Evolutionary conservation across 2,329 filamentous ascomycete species (phyloP), one percentile per base, ranked within the genome.

Genomic region (Aspergillus aculeatinus): DNA sequence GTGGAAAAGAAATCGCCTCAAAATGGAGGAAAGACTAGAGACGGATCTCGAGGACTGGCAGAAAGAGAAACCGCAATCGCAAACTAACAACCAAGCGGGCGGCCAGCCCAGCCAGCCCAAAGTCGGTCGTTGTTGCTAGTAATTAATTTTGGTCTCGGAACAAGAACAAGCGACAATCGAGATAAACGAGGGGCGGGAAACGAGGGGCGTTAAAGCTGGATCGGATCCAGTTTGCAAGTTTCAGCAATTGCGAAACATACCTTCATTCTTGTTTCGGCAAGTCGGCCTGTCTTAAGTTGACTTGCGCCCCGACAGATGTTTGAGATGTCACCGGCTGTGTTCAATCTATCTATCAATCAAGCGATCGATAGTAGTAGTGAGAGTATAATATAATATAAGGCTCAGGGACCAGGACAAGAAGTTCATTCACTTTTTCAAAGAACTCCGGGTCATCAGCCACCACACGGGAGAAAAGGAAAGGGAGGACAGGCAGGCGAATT

Each of bases 161-260:
- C 57, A 58, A 59, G 58, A 60, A 60, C 61, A 60, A 61, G 60
- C 63, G 64, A 65, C 60, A 66, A 63, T 65, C 55, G 60, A 64
- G 57, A 62, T 62, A 62, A 60, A 64, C 60, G 56, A 61, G 64
- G 59, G 61, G 60, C 56, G 50, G 59, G 58, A 60, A 63, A 56
- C 56, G 60, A 63, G 54, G 61, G 31, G 27, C 39, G 39, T 44
- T 44, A 44, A 19, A 44, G 39, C 39, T 54, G 33, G 33, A 35
- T 35, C 53, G 33, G 33, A 35, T 35, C 53, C 25, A 51, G 49
- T 48, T 29, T 19, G 35, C 27, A 29, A 19, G 52, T 48, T 48
- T 55, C 42, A 47, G 23, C 51, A 48, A 27, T 16, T 47, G 48
- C 23, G 53, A 51, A 39, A 59, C 57, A 61, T 63, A 68, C 67